Conservation (phyloP, 1,284 basidiomycete species). For the Apiotrichum mycotoxinovorans region DNA sequence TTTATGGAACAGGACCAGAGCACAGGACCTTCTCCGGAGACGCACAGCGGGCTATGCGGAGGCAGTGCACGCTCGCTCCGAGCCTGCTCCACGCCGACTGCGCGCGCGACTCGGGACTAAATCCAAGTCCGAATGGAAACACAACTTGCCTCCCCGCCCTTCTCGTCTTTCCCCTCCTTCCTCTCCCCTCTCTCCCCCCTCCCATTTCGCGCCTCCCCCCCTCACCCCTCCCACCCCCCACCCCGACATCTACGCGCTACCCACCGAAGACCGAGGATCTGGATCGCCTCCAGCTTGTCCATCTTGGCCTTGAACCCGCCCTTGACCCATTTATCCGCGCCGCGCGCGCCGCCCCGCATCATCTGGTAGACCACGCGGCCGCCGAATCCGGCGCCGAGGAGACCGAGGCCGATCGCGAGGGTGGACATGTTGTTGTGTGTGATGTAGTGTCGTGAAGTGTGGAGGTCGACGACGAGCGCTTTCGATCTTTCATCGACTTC, state of each 20-base stretch:
- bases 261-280: conserved; percentile 86
- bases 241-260: conserved; percentile 49
- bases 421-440: conserved; percentile 57
- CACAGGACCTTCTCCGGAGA: no score
- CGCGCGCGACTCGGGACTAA: no score
- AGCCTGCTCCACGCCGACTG: no score
- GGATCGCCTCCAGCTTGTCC: conserved; percentile 89
- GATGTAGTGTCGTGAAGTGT: neutral
- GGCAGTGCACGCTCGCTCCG: no score
- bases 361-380: conserved; percentile 60
- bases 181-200: neutral
- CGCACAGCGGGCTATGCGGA: no score
- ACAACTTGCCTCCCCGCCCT: no score
- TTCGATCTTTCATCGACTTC: neutral
- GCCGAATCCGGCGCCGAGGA: conserved; percentile 72
- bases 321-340: conserved; percentile 78
- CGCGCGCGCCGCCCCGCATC: conserved; percentile 55
- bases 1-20: no score
- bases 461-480: no score
- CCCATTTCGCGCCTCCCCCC: neutral
- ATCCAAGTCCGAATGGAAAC: no score
- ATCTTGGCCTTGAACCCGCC: conserved; percentile 95
- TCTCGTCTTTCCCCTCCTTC: no score
- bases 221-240: neutral
- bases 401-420: conserved; percentile 69